Base-by-base conservation (phyloP, 108 stramenopile genomes). In the Mediolabrus comicus region DNA sequence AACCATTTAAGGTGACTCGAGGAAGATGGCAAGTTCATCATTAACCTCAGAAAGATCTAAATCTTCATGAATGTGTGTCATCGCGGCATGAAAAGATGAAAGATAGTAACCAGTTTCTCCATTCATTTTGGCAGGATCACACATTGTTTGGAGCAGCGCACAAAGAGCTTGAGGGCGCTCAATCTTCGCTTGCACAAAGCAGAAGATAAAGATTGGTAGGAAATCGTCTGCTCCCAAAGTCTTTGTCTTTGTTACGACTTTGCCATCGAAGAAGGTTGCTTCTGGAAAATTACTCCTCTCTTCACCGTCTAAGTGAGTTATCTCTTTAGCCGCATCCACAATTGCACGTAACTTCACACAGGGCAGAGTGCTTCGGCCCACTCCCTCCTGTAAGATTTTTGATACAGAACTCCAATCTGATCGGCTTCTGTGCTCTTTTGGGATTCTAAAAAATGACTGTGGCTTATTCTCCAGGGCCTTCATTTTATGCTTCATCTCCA, bases 101-200 rank as follows among this genome's bases (percentile, higher is more conserved):
- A 95, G 61, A 60, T 93, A 97, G 61, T 97, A 97, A 6, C 96
- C 96, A 22, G 86, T 83, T 72, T 97, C 96, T 41, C 90, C 88
- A 64, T 94, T 91, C 43, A 79, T 49, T 74, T 87, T 87, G 25
- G 75, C 70, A 8, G 69, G 79, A 69, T 94, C 96, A 53, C 96
- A 97, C 46, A 97, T 74, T 32, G 80, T 80, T 32, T 75, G 65
- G 0, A 97, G 79, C 27, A 92, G 58, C 81, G 82, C 82, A 81
- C 90, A 86, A 12, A 97, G 68, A 26, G 92, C 90, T 43, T 79
- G 90, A 0, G 94, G 92, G 25, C 91, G 63, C 65, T 93, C 91
- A 69, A 97, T 75, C 17, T 90, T 84, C 0, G 96, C 84, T 55
- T 75, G 65, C 54, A 95, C 89, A 29, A 97, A 84, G 65, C 89